phyloP scores from a whole-genome alignment of 805 yeast genomes.

The Metschnikowia baotianmanensis region DNA sequence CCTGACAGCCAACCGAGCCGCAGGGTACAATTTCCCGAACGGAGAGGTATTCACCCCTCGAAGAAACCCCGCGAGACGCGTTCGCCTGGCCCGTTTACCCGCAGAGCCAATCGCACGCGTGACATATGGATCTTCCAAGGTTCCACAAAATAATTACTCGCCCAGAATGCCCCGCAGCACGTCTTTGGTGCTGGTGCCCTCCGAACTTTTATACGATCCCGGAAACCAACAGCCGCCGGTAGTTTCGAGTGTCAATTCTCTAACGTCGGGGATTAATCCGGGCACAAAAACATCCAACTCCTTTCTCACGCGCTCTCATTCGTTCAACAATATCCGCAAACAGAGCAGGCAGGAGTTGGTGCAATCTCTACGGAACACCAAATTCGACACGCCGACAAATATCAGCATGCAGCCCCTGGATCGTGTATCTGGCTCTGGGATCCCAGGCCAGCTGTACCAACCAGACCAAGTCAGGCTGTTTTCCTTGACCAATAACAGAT shows the following conservation, averaged over 20 bases:
- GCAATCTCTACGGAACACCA: slow-evolving; percentile 23
- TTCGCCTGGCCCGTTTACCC: slow-evolving; percentile 34
- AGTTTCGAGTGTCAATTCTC: background rate
- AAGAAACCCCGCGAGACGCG: slow-evolving; percentile 36
- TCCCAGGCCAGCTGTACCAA: background rate
- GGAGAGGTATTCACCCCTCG: slow-evolving; percentile 55
- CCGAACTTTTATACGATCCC: background rate
- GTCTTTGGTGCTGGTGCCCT: slow-evolving; percentile 17
- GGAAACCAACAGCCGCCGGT: background rate
- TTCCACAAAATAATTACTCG: background rate
- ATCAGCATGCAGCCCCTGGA: slow-evolving; percentile 11
- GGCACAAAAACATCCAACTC: background rate
- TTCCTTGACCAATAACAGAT: slow-evolving; percentile 19
- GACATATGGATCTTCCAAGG: background rate
- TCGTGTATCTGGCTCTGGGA: slow-evolving; percentile 1
- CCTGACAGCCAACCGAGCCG: slow-evolving; percentile 8
- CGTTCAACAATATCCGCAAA: slow-evolving; percentile 20
- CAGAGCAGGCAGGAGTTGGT: slow-evolving; percentile 21
- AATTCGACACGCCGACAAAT: slow-evolving; percentile 28
- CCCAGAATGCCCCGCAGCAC: slow-evolving; percentile 7
- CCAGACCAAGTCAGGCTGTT: slow-evolving; percentile 6
- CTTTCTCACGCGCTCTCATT: slow-evolving; percentile 12
- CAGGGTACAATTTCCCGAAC: slow-evolving; percentile 46
- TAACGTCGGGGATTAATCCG: background rate
- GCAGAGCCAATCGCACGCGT: slow-evolving; percentile 3